Evolutionary conservation across 2,329 filamentous ascomycete species (phyloP), one percentile per base, ranked within the genome.

Genomic region (Davidsoniella eucalypti): DNA sequence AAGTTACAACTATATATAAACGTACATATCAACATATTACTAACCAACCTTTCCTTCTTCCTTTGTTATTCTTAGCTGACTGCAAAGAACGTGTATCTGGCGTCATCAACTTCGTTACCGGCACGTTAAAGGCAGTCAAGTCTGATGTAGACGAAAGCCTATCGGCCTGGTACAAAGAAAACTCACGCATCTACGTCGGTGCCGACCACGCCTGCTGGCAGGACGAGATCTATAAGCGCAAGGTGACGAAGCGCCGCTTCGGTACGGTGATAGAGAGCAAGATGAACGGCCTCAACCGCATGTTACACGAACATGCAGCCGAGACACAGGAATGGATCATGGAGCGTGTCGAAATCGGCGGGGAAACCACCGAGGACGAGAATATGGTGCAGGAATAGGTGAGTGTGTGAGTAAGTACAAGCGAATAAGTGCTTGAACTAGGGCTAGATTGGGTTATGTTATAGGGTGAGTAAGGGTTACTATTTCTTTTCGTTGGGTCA

Each of bases 61-160:
- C 21, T 23, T 5, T 5, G 21, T 5, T 9, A 8, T 16, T 4
- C 10, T 2, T 16, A 54, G 50, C 53, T 72, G 74, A 79, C 54
- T 82, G 82, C 58, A 83, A 83, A 58, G 68, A 75, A 6, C 74
- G 74, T 42, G 72, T 94, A 45, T 70, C 78, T 1, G 82, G 80
- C 29, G 73, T 93, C 12, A 71, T 95, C 56, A 87, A 83, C 55
- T 94, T 94, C 60, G 82, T 94, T 16, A 78, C 80, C 21, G 82
- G 84, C 50, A 77, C 76, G 26, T 71, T 95, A 16, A 79, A 85
- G 10, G 81, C 86, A 1, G 77, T 94, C 57, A 82, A 80, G 59
- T 84, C 85, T 33, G 87, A 92, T 56, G 75, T 78, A 25, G 83
- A 93, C 52, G 71, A 75, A n/a, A 70, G 73, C 54, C 70, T 88